Evolutionary conservation across 306 rosid genomes (phyloP), one percentile per base, ranked within the genome.

Genomic region (Citrullus amarus): DNA sequence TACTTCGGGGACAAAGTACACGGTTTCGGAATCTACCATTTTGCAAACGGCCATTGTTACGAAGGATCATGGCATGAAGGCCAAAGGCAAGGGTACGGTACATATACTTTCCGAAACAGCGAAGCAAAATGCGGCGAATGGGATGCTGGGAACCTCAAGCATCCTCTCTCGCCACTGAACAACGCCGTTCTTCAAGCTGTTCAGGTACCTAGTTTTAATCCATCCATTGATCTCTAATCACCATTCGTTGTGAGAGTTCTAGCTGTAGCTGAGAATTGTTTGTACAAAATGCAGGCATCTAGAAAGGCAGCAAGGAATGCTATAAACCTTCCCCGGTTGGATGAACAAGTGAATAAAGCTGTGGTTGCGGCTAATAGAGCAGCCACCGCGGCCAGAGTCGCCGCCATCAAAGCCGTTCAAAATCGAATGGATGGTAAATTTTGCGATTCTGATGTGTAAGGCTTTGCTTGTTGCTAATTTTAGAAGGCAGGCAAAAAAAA

Each of bases 21-120:
- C 84, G 99, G 98, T 86, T 96, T 96, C 70, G 99, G 99, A 15
- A 87, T 90, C 9, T 96, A 96, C 80, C 93, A 91, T 80, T 96
- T 96, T 72, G 96, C 96, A 2, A 92, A 95, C 39, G 93, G 97
- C n/a, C 99, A 95, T 82, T 91, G 96, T 69, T 95, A 95, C 4
- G 99, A 92, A 75, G 99, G 99, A 12, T 93, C 98, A 8, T 96
- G 99, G 99, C 98, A 96, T 62, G 99, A 96, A 74, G 98, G 98
- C 22, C 91, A 97, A 1, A 92, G 92, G 83, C 99, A 92, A 83
- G 99, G 98, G 39, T 86, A 86, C 2, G 99, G 99, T 48, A 85
- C 79, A 68, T 96, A 96, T 66, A 84, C 87, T 7, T 96, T 96
- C 75, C 81, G 96, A 78, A 92, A 80, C 34, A 91, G 88, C 8